These are phyloP conservation scores for Leccinum truebloodii DNA, from an alignment of 768 basidiomycete genomes.

Conservation along the genomic window DNA sequence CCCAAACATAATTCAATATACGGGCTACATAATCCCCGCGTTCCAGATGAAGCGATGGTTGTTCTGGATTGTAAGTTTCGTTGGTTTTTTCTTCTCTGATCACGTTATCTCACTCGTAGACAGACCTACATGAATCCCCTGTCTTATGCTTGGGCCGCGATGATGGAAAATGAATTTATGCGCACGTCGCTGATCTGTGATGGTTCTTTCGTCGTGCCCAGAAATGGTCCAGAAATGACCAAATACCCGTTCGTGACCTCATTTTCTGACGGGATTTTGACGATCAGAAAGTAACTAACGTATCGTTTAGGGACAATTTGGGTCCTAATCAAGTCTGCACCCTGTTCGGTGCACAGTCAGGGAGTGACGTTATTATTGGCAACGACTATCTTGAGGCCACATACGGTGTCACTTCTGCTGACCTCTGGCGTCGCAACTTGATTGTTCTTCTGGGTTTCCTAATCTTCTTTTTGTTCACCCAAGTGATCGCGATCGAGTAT, in stretches of 20 bases:
- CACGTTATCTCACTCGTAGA: constrained; percentile 10
- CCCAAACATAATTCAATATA: constrained; percentile 73
- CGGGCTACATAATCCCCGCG: constrained; percentile 69
- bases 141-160: constrained; percentile 71
- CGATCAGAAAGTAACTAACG: constrained; percentile 5
- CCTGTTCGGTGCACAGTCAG: constrained; percentile 61
- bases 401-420: constrained; percentile 47
- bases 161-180: constrained; percentile 87
- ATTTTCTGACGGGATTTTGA: not conserved
- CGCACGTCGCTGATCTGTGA: constrained; percentile 64
- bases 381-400: constrained; percentile 59
- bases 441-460: constrained; percentile 72
- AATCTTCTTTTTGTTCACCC: constrained; percentile 66
- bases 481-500: constrained; percentile 66
- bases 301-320: constrained; percentile 43
- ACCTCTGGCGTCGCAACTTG: constrained; percentile 70
- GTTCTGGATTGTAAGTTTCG: constrained; percentile 72
- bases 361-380: constrained; percentile 58
- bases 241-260: constrained; percentile 60
- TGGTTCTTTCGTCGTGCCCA: constrained; percentile 63
- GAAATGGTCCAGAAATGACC: constrained; percentile 54
- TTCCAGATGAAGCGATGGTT: constrained; percentile 77
- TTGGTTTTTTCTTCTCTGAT: not conserved
- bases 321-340: constrained; percentile 79
- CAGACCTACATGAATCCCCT: constrained; percentile 80